Conservation (phyloP, 805 yeast species). For the Candida cerambycidarum region DNA sequence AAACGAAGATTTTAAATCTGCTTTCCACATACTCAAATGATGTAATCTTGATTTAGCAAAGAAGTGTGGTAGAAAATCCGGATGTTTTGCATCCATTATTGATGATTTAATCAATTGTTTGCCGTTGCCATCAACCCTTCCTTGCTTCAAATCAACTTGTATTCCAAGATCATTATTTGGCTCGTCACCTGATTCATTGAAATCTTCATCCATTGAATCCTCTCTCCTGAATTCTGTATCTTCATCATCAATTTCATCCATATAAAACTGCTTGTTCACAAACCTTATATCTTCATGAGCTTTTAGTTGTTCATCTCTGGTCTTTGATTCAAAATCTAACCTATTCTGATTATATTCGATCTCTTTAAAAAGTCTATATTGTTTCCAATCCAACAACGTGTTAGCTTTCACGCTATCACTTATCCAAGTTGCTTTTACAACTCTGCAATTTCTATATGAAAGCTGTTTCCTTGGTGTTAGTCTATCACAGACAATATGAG, state of each 20-base stretch:
- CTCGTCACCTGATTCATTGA: no score
- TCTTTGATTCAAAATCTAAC: slow-evolving; percentile 19
- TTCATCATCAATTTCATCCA: slow-evolving; percentile 8
- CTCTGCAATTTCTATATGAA: slow-evolving; percentile 66
- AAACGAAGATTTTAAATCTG: slow-evolving; percentile 64
- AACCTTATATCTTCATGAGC: slow-evolving; percentile 3
- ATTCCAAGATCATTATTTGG: no score
- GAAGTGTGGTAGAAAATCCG: slow-evolving; percentile 68
- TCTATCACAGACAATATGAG: slow-evolving; percentile 81
- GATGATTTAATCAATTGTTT: slow-evolving; percentile 13
- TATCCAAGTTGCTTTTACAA: slow-evolving; percentile 84
- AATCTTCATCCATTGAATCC: slow-evolving; percentile 8
- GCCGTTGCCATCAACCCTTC: slow-evolving; percentile 12
- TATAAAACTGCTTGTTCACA: slow-evolving; percentile 8
- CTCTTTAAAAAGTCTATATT: slow-evolving; percentile 52
- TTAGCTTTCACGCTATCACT: slow-evolving; percentile 55
- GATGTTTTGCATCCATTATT: slow-evolving; percentile 62
- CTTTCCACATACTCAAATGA: slow-evolving; percentile 85
- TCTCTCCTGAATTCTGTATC: neutral
- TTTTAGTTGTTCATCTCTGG: neutral
- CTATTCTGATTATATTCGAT: slow-evolving; percentile 56
- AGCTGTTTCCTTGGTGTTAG: slow-evolving; percentile 73
- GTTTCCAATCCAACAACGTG: slow-evolving; percentile 65
- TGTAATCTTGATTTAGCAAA: slow-evolving; percentile 84
- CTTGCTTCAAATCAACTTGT: slow-evolving; percentile 3